Evolutionary conservation across 2,329 filamentous ascomycete genomes (phyloP).

Genomic region (Fusarium denticulatum): DNA sequence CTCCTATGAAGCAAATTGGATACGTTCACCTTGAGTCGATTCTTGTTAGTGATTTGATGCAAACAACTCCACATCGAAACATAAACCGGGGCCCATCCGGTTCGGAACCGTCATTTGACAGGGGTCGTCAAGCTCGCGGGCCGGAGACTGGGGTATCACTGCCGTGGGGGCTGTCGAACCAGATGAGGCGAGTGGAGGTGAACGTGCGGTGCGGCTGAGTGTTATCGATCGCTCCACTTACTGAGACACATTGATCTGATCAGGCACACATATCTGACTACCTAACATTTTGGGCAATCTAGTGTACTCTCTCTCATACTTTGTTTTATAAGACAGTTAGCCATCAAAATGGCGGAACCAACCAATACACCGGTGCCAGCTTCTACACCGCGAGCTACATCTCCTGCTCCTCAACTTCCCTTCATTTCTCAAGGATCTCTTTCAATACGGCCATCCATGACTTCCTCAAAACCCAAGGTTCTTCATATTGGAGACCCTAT

Average conservation of each 20-base stretch:
- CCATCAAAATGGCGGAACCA: slow-evolving; percentile 56
- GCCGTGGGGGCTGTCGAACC: slow-evolving; percentile 9
- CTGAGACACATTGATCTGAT: slow-evolving; percentile 16
- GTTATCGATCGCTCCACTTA: slow-evolving; percentile 26
- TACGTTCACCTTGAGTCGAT: background rate
- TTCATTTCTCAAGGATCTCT: slow-evolving; percentile 40
- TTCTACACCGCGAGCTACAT: slow-evolving; percentile 56
- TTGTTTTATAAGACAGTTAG: background rate
- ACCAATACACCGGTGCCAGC: slow-evolving; percentile 58
- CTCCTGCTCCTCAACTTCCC: slow-evolving; percentile 47
- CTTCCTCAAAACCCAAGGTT: slow-evolving; percentile 61
- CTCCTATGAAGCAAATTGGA: background rate
- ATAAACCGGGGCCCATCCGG: slow-evolving; percentile 16
- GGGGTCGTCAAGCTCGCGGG: slow-evolving; percentile 24
- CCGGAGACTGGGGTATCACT: slow-evolving; percentile 10
- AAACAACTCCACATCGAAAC: background rate
- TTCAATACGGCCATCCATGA: slow-evolving; percentile 38
- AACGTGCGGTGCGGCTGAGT: slow-evolving; percentile 15
- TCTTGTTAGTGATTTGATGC: background rate
- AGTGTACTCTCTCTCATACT: background rate
- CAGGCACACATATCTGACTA: slow-evolving; percentile 9
- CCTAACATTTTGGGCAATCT: background rate
- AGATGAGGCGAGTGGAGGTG: slow-evolving; percentile 13
- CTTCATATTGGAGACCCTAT: slow-evolving; percentile 78
- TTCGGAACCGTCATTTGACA: slow-evolving; percentile 10